Base-by-base conservation (phyloP, 129 eudicot genomes). In the Tagetes erecta region DNA sequence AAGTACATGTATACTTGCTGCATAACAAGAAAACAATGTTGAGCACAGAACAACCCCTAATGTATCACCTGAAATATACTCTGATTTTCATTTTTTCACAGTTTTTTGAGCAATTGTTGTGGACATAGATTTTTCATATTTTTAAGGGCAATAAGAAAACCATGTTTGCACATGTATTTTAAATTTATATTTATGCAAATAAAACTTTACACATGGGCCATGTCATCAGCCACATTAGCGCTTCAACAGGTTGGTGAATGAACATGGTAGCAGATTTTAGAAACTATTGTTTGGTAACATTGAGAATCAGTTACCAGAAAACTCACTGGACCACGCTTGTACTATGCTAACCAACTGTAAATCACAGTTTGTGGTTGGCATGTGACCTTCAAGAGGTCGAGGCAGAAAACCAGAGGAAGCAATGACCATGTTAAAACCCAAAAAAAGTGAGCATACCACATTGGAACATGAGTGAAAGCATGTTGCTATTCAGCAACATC, bases 1-100 rank as follows among this genome's bases (percentile, higher is more conserved):
- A 95, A 95, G 67, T 95, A 95, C 99, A 91, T 95, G 81, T 91
- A 95, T 71, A 91, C 99, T 95, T 95, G 99, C 99, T 95, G 99
- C 85, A 82, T 2, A 31, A 40, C n/a, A 1, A 72, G 50, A 51
- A 1, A 80, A 13, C 11, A 44, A 57, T 68, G 31, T 31, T 1
- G 1, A 41, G 35, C 4, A 33, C 11, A 33, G 8, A 51, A 9
- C 31, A 9, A 31, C 31, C 46, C 46, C 2, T 11, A 44, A 52
- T 27, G 46, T 10, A 30, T 67, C 44, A 2, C 30, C 59, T 10
- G 9, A 49, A 33, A 11, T 13, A 34, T 35, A 68, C 6, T 31
- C 53, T 3, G 33, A 1, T 12, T 14, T 70, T n/a, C 27, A 5
- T n/a, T 37, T 4, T 30, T n/a, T 9, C 3, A 40, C 65, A 2